Evolutionary conservation across 768 basidiomycete species (phyloP).

Genomic region (Boletus rubescentipes): DNA sequence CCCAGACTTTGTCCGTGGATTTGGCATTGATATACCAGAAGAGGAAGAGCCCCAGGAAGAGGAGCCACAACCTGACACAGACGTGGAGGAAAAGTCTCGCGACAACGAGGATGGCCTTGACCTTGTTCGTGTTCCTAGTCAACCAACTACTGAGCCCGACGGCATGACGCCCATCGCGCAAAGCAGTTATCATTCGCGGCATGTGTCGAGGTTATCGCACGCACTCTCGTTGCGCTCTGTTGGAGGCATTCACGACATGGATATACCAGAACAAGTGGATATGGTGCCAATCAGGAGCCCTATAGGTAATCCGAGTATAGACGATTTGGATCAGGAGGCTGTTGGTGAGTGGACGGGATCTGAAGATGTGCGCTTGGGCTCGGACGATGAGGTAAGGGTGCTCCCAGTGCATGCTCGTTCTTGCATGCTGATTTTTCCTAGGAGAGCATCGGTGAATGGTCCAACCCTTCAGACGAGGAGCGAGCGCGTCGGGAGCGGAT

Average conservation of each 20-base stretch:
- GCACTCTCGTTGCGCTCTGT: conserved; percentile 65
- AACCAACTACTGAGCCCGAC: conserved; percentile 37
- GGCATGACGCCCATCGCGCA: conserved; percentile 47
- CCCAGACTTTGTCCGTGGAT: conserved; percentile 76
- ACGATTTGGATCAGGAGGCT: conserved; percentile 37
- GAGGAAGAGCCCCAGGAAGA: conserved; percentile 67
- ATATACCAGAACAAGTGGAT: conserved; percentile 24
- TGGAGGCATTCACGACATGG: conserved; percentile 47
- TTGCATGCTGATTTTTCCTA: conserved; percentile 14
- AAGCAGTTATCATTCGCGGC: conserved; percentile 63
- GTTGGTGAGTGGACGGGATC: conserved; percentile 83
- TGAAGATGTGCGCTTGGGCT: conserved; percentile 60
- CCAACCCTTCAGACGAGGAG: conserved; percentile 90
- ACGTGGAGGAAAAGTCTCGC: conserved; percentile 38
- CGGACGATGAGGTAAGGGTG: conserved; percentile 66
- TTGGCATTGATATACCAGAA: conserved; percentile 77
- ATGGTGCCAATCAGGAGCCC: conserved; percentile 33
- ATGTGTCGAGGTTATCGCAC: conserved; percentile 65
- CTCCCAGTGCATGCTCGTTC: not conserved
- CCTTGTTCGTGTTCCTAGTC: conserved; percentile 21
- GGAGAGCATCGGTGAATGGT: conserved; percentile 86
- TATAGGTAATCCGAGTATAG: conserved; percentile 32
- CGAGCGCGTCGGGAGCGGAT: conserved; percentile 67
- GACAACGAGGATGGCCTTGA: conserved; percentile 34
- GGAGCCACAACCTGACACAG: conserved; percentile 28